These are phyloP conservation scores for Rhizopogon vinicolor DNA, from an alignment of 768 basidiomycete genomes.

Conservation along the genomic window DNA sequence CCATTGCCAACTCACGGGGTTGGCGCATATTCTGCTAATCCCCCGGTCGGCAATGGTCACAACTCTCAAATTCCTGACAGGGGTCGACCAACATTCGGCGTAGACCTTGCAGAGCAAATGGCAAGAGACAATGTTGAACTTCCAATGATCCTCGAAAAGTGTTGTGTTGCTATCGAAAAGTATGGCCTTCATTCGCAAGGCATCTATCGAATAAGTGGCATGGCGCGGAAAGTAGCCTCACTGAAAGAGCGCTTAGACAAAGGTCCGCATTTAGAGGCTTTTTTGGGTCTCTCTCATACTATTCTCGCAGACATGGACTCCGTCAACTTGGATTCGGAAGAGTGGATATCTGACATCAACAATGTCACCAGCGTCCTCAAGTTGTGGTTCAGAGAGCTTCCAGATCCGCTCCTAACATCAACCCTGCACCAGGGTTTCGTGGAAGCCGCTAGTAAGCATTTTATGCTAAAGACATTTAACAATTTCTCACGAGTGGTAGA, in stretches of 20 bases:
- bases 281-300: background rate
- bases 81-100: slow-evolving; percentile 83
- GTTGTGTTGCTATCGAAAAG: slow-evolving; percentile 88
- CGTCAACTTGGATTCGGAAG: slow-evolving; percentile 81
- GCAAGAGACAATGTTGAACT: slow-evolving; percentile 86
- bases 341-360: slow-evolving; percentile 94
- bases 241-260: slow-evolving; percentile 83
- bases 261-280: slow-evolving; percentile 41
- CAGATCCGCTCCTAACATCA: slow-evolving; percentile 86
- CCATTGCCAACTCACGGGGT: slow-evolving; percentile 47
- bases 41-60: slow-evolving; percentile 20
- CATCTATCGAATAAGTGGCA: slow-evolving; percentile 92
- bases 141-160: slow-evolving; percentile 83
- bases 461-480: background rate
- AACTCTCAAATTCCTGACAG: slow-evolving; percentile 43
- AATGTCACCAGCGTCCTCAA: slow-evolving; percentile 93
- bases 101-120: slow-evolving; percentile 93
- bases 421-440: slow-evolving; percentile 88
- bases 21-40: slow-evolving; percentile 19
- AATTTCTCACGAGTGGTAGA: slow-evolving; percentile 35
- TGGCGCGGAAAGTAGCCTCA: slow-evolving; percentile 77
- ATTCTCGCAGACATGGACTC: slow-evolving; percentile 65
- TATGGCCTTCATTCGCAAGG: slow-evolving; percentile 82
- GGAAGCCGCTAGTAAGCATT: slow-evolving; percentile 83
- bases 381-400: slow-evolving; percentile 93